Base-by-base conservation (phyloP, 331 rosid species). In the Rosa hybrid region DNA sequence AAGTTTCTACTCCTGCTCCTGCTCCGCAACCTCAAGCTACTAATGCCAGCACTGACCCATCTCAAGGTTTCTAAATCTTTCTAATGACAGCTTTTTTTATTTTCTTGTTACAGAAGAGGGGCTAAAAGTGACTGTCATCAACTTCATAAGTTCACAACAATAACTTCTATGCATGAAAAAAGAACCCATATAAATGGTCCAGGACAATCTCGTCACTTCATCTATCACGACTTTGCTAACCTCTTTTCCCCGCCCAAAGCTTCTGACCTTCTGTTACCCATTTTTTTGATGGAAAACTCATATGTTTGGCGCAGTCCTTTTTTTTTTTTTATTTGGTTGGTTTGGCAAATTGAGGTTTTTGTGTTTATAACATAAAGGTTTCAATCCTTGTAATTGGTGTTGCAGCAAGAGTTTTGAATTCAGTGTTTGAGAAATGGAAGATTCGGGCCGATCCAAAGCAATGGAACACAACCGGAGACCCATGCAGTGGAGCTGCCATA, bases 391-490 rank as follows among this genome's bases (percentile, higher is more conserved):
- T 21, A 23, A 65, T 72, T 23, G n/a, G n/a, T 25, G 11, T 39
- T 72, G 87, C 59, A 91, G 92, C 81, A 45, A 84, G 83, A 60
- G 77, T 23, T 76, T 12, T 90, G 85, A 90, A 91, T 68, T 81
- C 91, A 42, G 87, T 91, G 41, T 91, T 91, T 70, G 75, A 60
- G 70, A 76, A 79, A 80, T 90, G 91, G 97, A 17, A 20, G 0
- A 69, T 2, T 34, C 16, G 27, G 1, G 90, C 90, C 10, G 7
- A 25, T 12, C 1, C 74, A 62, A 75, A 3, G 14, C 59, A 23
- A 10, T 91, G 97, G 97, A 91, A 90, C 72, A 78, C 63, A 77
- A 91, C 84, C 12, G 86, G 91, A 1, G 90, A 91, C 4, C 18
- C 77, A 2, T 91, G 97, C 79, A 88, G 88, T 46, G 94, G 94